A percentile compares a stretch with the other conserved stretches of the same genome.
Conservation (phyloP, 2,329 filamentous ascomycete species). For the Neospermospora avenae region DNA sequence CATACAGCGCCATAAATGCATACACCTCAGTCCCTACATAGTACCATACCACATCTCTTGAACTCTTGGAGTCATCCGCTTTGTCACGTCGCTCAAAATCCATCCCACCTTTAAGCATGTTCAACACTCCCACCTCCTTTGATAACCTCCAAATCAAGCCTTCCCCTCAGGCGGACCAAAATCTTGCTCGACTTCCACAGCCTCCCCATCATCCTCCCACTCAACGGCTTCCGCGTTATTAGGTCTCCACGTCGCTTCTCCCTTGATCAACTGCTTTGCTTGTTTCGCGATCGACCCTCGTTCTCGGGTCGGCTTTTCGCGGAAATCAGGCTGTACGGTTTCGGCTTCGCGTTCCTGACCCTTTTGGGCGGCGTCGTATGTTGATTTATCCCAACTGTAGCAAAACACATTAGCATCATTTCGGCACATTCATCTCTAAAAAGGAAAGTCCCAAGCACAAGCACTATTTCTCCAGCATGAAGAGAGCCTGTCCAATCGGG, state of each 20-base stretch:
- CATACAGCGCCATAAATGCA: background rate
- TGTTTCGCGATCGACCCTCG: constrained; percentile 51
- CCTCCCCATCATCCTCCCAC: constrained; percentile 41
- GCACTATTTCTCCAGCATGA: background rate
- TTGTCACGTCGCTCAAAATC: background rate
- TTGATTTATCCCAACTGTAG: constrained; percentile 59
- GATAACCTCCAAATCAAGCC: too few relatives aligned
- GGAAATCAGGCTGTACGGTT: constrained; percentile 29
- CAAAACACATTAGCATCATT: background rate
- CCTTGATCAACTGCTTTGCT: constrained; percentile 59
- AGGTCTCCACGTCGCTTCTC: constrained; percentile 57
- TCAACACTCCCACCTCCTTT: too few relatives aligned
- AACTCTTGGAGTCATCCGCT: constrained; percentile 19
- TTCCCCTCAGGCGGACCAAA: constrained; percentile 13
- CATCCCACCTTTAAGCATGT: too few relatives aligned
- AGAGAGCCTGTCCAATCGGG: too few relatives aligned
- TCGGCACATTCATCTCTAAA: constrained; percentile 12
- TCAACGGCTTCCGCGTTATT: constrained; percentile 27
- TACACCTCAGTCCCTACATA: background rate
- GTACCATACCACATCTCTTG: background rate
- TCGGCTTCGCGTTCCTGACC: constrained; percentile 41
- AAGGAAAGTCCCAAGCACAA: constrained; percentile 20
- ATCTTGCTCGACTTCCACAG: constrained; percentile 33
- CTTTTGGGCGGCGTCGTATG: constrained; percentile 52
- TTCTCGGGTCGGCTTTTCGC: constrained; percentile 35